phyloP scores from a whole-genome alignment of 2,329 filamentous ascomycete genomes.

The Endocalyx cinctus region DNA sequence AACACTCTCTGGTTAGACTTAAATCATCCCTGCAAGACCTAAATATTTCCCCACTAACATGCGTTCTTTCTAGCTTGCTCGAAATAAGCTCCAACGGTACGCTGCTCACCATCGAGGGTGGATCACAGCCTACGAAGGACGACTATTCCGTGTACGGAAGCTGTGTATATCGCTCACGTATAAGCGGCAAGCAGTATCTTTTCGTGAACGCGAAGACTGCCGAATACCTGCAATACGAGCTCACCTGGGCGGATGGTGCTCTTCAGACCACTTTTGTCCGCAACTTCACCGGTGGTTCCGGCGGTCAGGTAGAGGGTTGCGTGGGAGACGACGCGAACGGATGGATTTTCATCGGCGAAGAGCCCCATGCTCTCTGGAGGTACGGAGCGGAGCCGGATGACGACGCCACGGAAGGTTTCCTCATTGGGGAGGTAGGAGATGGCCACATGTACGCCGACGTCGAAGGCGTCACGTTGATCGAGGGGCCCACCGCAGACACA shows the following conservation, averaged over 20 bases:
- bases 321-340: conserved; percentile 48
- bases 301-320: conserved; percentile 51
- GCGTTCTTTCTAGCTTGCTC: conserved; percentile 35
- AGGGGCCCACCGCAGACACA: conserved; percentile 36
- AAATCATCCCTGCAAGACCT: neutral
- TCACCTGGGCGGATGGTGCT: conserved; percentile 36
- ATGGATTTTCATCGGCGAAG: conserved; percentile 47
- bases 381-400: conserved; percentile 46
- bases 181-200: conserved; percentile 44
- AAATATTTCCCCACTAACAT: neutral
- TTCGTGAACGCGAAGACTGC: conserved; percentile 52
- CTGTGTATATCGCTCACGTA: conserved; percentile 44
- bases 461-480: conserved; percentile 48
- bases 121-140: conserved; percentile 39
- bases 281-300: conserved; percentile 45
- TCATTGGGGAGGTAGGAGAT: conserved; percentile 40
- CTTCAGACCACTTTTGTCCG: conserved; percentile 44
- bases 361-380: conserved; percentile 47
- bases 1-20: conserved; percentile 46
- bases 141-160: conserved; percentile 48
- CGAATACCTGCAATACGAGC: conserved; percentile 49
- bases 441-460: conserved; percentile 46
- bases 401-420: conserved; percentile 26
- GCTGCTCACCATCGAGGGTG: conserved; percentile 37
- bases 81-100: conserved; percentile 43